Evolutionary conservation across 2,329 filamentous ascomycete genomes (phyloP).

Genomic region (Daldinia sp.): DNA sequence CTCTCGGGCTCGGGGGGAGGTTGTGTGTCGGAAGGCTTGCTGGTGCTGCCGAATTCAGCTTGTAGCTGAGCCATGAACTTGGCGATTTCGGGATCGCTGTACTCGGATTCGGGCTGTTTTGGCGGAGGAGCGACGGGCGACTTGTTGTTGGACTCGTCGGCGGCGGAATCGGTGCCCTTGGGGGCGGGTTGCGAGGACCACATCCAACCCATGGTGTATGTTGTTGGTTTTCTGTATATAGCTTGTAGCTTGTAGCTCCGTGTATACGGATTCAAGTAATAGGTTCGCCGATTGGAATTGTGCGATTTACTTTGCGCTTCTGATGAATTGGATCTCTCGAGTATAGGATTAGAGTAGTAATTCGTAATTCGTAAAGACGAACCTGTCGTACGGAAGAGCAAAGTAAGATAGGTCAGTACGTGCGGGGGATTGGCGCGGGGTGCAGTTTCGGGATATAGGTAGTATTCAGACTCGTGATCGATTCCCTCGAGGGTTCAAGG

Average conservation of each 20-base stretch:
- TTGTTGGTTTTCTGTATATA: conserved; percentile 1
- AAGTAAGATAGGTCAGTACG: background rate
- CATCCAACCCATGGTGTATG: conserved; percentile 66
- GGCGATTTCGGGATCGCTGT: conserved; percentile 60
- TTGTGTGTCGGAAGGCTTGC: conserved; percentile 26
- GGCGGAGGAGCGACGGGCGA: conserved; percentile 22
- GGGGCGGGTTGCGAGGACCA: conserved; percentile 56
- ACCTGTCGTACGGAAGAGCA: background rate
- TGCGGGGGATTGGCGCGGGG: conserved; percentile 34
- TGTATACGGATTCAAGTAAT: background rate
- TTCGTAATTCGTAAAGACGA: background rate
- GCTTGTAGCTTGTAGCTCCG: background rate
- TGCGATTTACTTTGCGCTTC: background rate
- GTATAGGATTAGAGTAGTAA: background rate
- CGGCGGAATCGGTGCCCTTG: conserved; percentile 38
- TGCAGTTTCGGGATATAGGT: conserved; percentile 10
- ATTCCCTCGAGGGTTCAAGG: conserved; percentile 10
- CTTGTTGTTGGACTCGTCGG: conserved; percentile 34
- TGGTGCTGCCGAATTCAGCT: conserved; percentile 38
- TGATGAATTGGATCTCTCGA: background rate
- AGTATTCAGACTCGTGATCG: conserved; percentile 26
- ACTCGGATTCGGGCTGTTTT: conserved; percentile 33
- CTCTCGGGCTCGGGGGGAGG: conserved; percentile 15
- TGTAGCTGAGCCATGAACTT: conserved; percentile 58
- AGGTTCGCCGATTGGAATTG: background rate